phyloP scores from a whole-genome alignment of 1,284 basidiomycete genomes.

The Marasmius sp. region DNA sequence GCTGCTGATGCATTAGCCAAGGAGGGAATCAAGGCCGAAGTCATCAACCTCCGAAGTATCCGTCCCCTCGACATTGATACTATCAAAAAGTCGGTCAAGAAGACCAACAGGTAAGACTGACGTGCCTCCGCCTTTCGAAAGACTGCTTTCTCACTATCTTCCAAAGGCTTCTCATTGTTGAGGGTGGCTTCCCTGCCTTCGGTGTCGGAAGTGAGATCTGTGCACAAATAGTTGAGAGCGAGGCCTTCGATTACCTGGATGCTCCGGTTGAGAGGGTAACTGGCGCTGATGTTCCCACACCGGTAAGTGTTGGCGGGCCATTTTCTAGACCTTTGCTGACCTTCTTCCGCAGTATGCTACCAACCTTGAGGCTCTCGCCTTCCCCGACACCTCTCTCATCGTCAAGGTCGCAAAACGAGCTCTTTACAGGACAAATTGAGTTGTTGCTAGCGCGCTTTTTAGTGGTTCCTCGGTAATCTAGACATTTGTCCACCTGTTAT shows the following conservation, averaged over 20 bases:
- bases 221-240: slow-evolving; percentile 93
- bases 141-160: slow-evolving; percentile 2
- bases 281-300: slow-evolving; percentile 95
- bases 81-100: slow-evolving; percentile 95
- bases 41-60: slow-evolving; percentile 95
- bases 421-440: slow-evolving; percentile 82
- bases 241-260: slow-evolving; percentile 96
- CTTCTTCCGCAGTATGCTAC: slow-evolving; percentile 71
- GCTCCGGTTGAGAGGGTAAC: slow-evolving; percentile 97
- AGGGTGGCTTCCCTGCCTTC: slow-evolving; percentile 98
- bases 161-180: slow-evolving; percentile 83
- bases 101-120: slow-evolving; percentile 82
- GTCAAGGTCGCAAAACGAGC: slow-evolving; percentile 91
- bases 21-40: slow-evolving; percentile 97
- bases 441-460: slow-evolving; percentile 13
- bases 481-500: slow-evolving; percentile 3
- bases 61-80: slow-evolving; percentile 97
- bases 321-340: slow-evolving; percentile 8
- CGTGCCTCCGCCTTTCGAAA: not conserved
- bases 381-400: slow-evolving; percentile 88
- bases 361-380: slow-evolving; percentile 85
- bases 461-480: slow-evolving; percentile 13
- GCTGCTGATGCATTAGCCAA: slow-evolving; percentile 92
- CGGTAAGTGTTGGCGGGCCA: slow-evolving; percentile 55
- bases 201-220: slow-evolving; percentile 98